Evolutionary conservation across 352 stramenopile genomes (phyloP), one percentile per base, ranked within the genome.

Genomic region (Blastocystis sp.): DNA sequence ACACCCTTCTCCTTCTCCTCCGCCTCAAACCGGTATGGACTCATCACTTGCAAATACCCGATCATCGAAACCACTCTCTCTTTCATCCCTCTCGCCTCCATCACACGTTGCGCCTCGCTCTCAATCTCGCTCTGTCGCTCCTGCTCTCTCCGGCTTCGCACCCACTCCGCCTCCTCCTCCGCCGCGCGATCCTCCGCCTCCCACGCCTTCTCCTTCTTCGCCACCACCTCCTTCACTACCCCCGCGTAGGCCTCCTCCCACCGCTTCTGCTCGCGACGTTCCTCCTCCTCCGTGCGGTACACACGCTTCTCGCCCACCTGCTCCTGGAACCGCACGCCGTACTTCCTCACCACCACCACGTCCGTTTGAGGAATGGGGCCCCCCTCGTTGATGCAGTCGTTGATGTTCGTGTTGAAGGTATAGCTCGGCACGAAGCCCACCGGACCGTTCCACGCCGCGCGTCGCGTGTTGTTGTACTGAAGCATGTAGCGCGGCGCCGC

Each of bases 341-440:
- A 84, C 41, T 71, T 71, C 17, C 62, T 23, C 23, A 43, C 52
- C 14, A 84, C 28, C n/a, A 84, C 19, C n/a, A 84, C 34, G 21
- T 84, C 74, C 10, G 74, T 84, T 23, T 84, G 74, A 71, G 74
- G 74, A 59, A 84, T 62, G 3, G 28, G 9, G 1, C 74, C 74
- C 5, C 74, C 74, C 21, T 84, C 52, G 28, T 59, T 71, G n/a
- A 67, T 41, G 40, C 59, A 71, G 45, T 71, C 62, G 45, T 84
- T 84, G 3, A 61, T 9, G 62, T 71, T 84, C 38, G 40, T 45
- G 28, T 84, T 71, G 59, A 84, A 71, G 10, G 41, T 41, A 5
- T 28, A 17, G 23, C 17, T 10, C 2, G 11, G 77, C 17, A 34
- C 76, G 40, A 84, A 84, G 9, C 74, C 74, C 40, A 84, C 9